These are phyloP conservation scores for Leishmania gerbilli DNA, from an alignment of 208 protist genomes.

Conservation along the genomic window DNA sequence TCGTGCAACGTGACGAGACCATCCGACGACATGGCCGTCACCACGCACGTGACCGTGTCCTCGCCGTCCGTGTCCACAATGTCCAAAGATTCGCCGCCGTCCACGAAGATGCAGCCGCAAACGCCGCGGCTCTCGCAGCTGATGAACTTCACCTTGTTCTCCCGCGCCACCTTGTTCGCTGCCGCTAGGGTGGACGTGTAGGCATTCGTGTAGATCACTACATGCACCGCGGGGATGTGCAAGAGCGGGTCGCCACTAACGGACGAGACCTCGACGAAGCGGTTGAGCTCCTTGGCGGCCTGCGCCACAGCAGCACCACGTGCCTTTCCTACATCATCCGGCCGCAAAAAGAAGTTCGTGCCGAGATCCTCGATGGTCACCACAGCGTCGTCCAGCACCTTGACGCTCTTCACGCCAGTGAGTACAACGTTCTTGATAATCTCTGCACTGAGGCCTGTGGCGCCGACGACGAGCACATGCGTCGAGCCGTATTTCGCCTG, in stretches of 20 bases:
- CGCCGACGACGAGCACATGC: conserved; percentile 86
- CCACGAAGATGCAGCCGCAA: conserved; percentile 82
- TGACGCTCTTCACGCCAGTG: conserved; percentile 78
- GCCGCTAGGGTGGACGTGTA: conserved; percentile 53
- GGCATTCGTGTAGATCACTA: conserved; percentile 82
- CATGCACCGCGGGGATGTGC: conserved; percentile 43
- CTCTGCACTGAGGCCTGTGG: conserved; percentile 81
- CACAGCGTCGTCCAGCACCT: conserved; percentile 54
- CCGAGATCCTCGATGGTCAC: conserved; percentile 60
- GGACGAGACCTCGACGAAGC: conserved; percentile 74
- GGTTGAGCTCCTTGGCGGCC: conserved; percentile 87
- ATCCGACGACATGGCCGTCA: conserved; percentile 69
- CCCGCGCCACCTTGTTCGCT: conserved; percentile 62
- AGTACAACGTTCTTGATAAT: conserved; percentile 92
- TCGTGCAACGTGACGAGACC: conserved; percentile 86
- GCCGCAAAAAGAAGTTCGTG: conserved; percentile 83
- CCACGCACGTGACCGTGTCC: conserved; percentile 78
- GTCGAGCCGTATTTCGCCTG: conserved; percentile 85
- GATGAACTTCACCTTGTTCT: conserved; percentile 74
- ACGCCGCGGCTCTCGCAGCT: conserved; percentile 84
- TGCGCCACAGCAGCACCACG: conserved; percentile 54
- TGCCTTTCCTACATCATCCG: conserved; percentile 61
- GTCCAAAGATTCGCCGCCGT: conserved; percentile 60
- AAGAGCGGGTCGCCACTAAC: conserved; percentile 32
- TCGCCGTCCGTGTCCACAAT: conserved; percentile 88